Base-by-base conservation (phyloP, 441 rosid genomes). In the Brassica balearica region DNA sequence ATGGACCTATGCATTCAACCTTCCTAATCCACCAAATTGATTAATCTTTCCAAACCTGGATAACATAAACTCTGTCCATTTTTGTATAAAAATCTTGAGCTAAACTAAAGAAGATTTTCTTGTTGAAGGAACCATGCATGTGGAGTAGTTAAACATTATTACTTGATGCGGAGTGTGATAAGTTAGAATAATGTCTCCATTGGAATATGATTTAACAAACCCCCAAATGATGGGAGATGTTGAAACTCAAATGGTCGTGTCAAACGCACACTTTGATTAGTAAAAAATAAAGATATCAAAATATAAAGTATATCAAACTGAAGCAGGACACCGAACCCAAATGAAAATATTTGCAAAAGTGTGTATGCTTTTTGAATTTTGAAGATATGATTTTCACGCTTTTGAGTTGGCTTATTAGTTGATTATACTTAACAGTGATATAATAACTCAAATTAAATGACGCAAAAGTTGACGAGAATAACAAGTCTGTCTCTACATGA, bases 261-360 rank as follows among this genome's bases (percentile, higher is more conserved):
- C 68, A 64, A 56, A 60, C 65, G 58, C 43, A 2, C 12, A 5
- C 32, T 19, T 8, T 41, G 22, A 9, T 41, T 23, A 12, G 23
- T n/a, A 23, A 22, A 14, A 53, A 53, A 48, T 0, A 5, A 1
- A 53, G 19, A 36, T 51, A 51, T n/a, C 55, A 11, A 51, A 5
- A 14, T 48, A n/a, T n/a, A 22, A 17, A 17, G 19, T 17, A 51
- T 77, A 41, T 77, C 34, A 29, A 66, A 60, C 1, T 36, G 74
- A 73, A 68, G 74, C 74, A 78, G 65, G 65, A 73, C 36, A 73
- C 74, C 74, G 61, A 73, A 78, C 64, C 82, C 82, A 73, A 61
- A 60, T 32, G 23, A 67, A 53, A 43, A 59, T 65, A 46, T 43
- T 23, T 58, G 1, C 29, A 29, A 67, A 66, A 78, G 65, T 60